Percentiles rank a stretch among this genome's conserved stretches.
Evolutionary conservation across 225 moss, liverwort and hornwort species (phyloP).

Genomic region (Takakia lepidozioides): DNA sequence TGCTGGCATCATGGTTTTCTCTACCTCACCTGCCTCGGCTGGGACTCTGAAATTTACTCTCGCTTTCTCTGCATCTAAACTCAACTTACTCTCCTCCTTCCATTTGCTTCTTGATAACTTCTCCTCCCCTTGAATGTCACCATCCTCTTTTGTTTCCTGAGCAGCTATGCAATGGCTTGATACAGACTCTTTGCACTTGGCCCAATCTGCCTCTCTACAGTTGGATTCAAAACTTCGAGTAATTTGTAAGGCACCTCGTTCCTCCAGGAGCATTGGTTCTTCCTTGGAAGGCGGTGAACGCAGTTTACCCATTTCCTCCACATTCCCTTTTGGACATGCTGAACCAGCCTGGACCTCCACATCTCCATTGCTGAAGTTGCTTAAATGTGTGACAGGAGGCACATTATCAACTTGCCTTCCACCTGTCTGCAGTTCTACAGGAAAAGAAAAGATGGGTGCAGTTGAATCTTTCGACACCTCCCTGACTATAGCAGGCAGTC

Average conservation of each 20-base stretch:
- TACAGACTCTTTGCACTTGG: too few relatives aligned
- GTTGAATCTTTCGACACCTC: conserved; percentile 2
- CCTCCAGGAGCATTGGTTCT: conserved; percentile 15
- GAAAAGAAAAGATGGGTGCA: background rate
- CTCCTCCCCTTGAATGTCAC: conserved; percentile 17
- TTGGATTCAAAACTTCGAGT: conserved; percentile 29
- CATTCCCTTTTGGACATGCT: conserved; percentile 3
- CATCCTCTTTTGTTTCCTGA: background rate
- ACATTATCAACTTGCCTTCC: background rate
- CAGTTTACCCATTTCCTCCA: conserved; percentile 7
- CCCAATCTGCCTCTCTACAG: conserved; percentile 13
- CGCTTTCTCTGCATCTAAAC: background rate
- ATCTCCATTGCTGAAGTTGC: background rate
- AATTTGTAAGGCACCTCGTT: conserved; percentile 34
- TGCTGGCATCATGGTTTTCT: background rate
- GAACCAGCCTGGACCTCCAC: conserved; percentile 1
- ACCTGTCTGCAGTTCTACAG: conserved; percentile 4
- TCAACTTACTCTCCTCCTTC: too few relatives aligned
- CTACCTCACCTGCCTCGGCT: background rate
- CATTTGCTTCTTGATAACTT: conserved; percentile 7
- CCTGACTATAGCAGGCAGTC: conserved; percentile 8
- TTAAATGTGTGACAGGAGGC: background rate
- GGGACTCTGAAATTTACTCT: background rate
- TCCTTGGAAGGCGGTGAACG: background rate
- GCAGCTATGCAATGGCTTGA: conserved; percentile 6